Conservation (phyloP, 768 basidiomycete genomes). For the Pleurotus djamor region DNA sequence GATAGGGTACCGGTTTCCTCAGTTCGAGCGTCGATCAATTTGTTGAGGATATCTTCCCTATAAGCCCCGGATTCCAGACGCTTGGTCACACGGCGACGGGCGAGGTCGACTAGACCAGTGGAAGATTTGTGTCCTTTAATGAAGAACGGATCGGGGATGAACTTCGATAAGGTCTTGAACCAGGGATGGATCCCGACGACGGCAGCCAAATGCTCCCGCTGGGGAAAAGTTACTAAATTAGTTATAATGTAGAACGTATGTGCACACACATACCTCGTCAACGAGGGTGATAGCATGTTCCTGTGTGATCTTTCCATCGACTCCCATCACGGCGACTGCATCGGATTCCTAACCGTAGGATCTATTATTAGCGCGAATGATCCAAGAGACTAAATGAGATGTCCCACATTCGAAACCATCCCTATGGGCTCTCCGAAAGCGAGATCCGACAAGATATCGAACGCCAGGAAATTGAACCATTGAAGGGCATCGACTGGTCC, state of each 20-base stretch:
- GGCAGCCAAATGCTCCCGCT: conserved; percentile 26
- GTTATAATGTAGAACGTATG: background rate
- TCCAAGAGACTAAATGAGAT: background rate
- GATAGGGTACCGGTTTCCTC: conserved; percentile 11
- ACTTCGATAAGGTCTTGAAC: conserved; percentile 13
- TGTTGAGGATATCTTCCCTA: conserved; percentile 24
- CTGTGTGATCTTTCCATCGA: conserved; percentile 14
- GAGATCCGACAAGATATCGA: conserved; percentile 29
- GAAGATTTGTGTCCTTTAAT: conserved; percentile 18
- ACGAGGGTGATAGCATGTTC: conserved; percentile 23
- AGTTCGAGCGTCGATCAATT: conserved; percentile 18
- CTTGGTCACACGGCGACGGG: conserved; percentile 19
- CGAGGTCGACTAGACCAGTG: conserved; percentile 17
- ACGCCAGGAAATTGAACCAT: conserved; percentile 32
- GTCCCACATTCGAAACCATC: conserved; percentile 19
- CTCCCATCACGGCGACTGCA: conserved; percentile 15
- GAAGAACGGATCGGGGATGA: conserved; percentile 23
- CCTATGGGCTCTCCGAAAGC: conserved; percentile 30
- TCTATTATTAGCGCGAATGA: background rate
- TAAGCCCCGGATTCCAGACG: conserved; percentile 14
- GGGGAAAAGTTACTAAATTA: background rate
- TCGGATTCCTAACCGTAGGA: conserved; percentile 18
- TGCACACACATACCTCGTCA: conserved; percentile 19
- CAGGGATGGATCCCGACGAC: conserved; percentile 23
- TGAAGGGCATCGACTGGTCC: conserved; percentile 18